A percentile compares a stretch with the other conserved stretches of the same genome.
Conservation (phyloP, 2,329 filamentous ascomycete genomes). For the Seiridium unicorne region DNA sequence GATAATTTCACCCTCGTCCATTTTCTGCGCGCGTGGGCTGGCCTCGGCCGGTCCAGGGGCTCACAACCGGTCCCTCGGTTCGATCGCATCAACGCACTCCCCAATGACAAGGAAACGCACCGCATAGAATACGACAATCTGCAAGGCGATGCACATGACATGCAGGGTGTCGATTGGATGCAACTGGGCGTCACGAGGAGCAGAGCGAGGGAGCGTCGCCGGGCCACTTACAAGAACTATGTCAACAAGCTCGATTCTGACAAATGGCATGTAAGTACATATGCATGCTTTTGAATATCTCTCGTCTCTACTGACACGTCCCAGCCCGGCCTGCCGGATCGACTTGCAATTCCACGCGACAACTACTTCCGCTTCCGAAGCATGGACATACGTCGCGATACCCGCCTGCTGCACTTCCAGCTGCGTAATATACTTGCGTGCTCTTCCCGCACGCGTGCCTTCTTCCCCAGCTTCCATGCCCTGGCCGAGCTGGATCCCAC, state of each 20-base stretch:
- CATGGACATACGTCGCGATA: slow-evolving; percentile 53
- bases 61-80: not conserved
- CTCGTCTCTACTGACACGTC: not conserved
- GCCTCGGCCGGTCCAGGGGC: not conserved
- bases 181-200: slow-evolving; percentile 48
- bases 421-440: slow-evolving; percentile 61
- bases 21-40: slow-evolving; percentile 50
- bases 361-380: slow-evolving; percentile 58
- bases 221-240: slow-evolving; percentile 55
- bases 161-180: slow-evolving; percentile 60
- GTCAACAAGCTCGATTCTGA: slow-evolving; percentile 50
- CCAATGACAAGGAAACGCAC: slow-evolving; percentile 23
- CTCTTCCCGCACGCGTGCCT: slow-evolving; percentile 53
- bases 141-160: slow-evolving; percentile 53
- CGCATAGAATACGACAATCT: slow-evolving; percentile 44
- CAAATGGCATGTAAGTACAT: slow-evolving; percentile 42
- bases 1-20: slow-evolving; percentile 48
- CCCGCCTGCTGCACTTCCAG: slow-evolving; percentile 64
- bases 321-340: slow-evolving; percentile 24
- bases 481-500: slow-evolving; percentile 53
- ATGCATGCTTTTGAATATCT: not conserved
- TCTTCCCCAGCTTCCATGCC: slow-evolving; percentile 51
- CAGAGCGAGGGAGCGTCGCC: slow-evolving; percentile 46
- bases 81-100: not conserved
- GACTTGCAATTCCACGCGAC: slow-evolving; percentile 35